phyloP scores from a whole-genome alignment of 352 stramenopile species.

The Pythium plurisporium region DNA sequence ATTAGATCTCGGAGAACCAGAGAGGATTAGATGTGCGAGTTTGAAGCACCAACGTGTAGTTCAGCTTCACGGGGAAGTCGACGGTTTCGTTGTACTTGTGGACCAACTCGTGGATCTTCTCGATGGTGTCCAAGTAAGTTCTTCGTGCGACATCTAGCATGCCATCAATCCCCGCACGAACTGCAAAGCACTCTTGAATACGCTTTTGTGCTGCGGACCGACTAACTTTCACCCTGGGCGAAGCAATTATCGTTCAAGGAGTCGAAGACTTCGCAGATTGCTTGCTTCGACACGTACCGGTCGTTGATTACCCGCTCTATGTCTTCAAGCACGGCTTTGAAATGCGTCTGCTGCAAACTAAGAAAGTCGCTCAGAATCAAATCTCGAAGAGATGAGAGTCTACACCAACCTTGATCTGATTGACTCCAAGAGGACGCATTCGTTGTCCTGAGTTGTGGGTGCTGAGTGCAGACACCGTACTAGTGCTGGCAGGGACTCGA shows the following conservation, averaged over 20 bases:
- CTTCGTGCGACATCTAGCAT: constrained; percentile 81
- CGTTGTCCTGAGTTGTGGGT: constrained; percentile 8
- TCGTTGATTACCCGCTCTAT: constrained; percentile 79
- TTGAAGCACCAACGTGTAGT: constrained; percentile 60
- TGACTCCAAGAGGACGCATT: constrained; percentile 49
- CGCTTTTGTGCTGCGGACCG: constrained; percentile 70
- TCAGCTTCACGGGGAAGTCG: constrained; percentile 58
- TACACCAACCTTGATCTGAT: constrained; percentile 52
- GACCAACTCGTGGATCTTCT: constrained; percentile 75
- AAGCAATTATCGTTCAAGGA: neutral
- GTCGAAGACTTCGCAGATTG: neutral
- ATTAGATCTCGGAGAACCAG: neutral
- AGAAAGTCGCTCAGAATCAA: neutral
- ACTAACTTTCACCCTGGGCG: constrained; percentile 53
- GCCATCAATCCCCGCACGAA: constrained; percentile 73
- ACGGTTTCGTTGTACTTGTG: constrained; percentile 73
- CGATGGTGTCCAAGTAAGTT: constrained; percentile 79
- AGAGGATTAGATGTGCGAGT: no score
- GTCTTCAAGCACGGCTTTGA: constrained; percentile 18
- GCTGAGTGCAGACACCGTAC: constrained; percentile 42
- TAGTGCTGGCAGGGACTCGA: constrained; percentile 61
- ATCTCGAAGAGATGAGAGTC: neutral
- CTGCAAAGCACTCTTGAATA: constrained; percentile 83
- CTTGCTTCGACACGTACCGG: constrained; percentile 24
- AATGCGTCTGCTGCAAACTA: constrained; percentile 10